These are phyloP conservation scores for Fusarium sarcochroum DNA, from an alignment of 2,329 filamentous ascomycete genomes.

Conservation along the genomic window DNA sequence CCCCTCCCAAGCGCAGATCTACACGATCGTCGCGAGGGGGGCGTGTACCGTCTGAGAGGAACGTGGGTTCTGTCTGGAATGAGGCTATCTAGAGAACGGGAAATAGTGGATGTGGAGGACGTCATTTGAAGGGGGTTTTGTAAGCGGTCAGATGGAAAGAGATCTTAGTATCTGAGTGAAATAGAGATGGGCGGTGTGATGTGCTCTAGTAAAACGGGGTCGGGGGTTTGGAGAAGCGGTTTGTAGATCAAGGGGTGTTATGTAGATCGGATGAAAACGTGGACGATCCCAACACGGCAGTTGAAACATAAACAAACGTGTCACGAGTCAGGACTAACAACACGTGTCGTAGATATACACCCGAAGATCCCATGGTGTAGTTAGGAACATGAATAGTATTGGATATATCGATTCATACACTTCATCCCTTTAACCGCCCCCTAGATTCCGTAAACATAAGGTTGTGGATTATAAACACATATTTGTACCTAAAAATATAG, in stretches of 20 bases:
- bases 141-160: slow-evolving; percentile 5
- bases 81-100: slow-evolving; percentile 24
- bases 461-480: slow-evolving; percentile 15
- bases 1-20: slow-evolving; percentile 16
- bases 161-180: neutral
- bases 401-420: slow-evolving; percentile 25
- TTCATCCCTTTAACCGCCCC: neutral
- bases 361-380: neutral
- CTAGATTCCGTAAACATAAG: slow-evolving; percentile 5
- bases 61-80: slow-evolving; percentile 7
- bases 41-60: slow-evolving; percentile 4
- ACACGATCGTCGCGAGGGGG: slow-evolving; percentile 23
- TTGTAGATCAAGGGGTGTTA: slow-evolving; percentile 20
- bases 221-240: neutral
- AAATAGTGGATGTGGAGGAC: slow-evolving; percentile 4
- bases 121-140: slow-evolving; percentile 13
- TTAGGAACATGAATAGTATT: slow-evolving; percentile 7
- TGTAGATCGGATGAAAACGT: slow-evolving; percentile 26
- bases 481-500: slow-evolving; percentile 22
- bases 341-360: slow-evolving; percentile 7
- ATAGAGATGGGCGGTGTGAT: slow-evolving; percentile 27
- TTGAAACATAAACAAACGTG: slow-evolving; percentile 15
- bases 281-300: slow-evolving; percentile 28
- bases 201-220: neutral
- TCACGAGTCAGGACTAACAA: neutral